Conservation (phyloP, 1,284 basidiomycete species). For the Lignosus rhinocerotis region DNA sequence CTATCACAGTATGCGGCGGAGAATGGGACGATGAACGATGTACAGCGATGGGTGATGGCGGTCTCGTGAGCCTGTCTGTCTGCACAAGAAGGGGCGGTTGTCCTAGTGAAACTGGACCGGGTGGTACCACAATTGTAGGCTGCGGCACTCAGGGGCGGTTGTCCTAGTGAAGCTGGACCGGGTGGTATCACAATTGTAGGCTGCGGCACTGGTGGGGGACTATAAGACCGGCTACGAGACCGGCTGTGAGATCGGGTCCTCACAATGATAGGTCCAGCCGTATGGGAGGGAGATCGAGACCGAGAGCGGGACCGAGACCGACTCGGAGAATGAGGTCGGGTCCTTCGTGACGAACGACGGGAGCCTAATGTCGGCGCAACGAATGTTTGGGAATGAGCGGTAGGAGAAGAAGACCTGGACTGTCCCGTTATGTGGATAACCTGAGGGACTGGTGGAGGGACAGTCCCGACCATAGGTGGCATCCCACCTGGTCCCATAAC, state of each 20-base stretch:
- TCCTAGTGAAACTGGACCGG: too few relatives aligned
- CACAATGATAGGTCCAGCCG: slow-evolving; percentile 4
- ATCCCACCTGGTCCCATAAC: background rate
- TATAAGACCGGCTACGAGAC: background rate
- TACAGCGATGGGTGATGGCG: too few relatives aligned
- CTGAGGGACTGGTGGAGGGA: background rate
- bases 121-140: too few relatives aligned
- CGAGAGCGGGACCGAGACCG: slow-evolving; percentile 2
- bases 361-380: background rate
- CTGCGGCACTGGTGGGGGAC: too few relatives aligned
- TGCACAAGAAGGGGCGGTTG: too few relatives aligned
- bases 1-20: too few relatives aligned
- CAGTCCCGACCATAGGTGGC: too few relatives aligned
- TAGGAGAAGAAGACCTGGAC: background rate
- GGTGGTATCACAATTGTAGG: too few relatives aligned
- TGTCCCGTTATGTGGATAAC: background rate
- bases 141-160: too few relatives aligned
- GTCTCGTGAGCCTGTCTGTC: too few relatives aligned
- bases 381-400: background rate
- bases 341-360: background rate
- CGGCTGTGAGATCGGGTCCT: slow-evolving; percentile 3
- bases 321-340: background rate
- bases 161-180: too few relatives aligned
- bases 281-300: slow-evolving; percentile 3
- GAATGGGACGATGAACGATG: too few relatives aligned